Evolutionary conservation across 2,329 filamentous ascomycete species (phyloP).

Genomic region (Ceratocystiopsis sp.): DNA sequence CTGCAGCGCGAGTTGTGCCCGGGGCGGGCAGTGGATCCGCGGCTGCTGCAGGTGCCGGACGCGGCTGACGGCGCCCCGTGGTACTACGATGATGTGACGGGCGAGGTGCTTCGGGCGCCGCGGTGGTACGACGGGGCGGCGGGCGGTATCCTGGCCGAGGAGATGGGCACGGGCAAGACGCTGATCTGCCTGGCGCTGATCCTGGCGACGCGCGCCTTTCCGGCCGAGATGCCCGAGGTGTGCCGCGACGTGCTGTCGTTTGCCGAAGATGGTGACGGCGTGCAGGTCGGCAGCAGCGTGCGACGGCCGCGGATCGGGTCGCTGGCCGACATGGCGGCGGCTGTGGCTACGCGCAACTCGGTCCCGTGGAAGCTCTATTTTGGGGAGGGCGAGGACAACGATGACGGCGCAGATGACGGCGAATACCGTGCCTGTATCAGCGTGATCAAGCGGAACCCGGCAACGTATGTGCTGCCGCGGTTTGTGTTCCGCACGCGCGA

Average conservation of each 20-base stretch:
- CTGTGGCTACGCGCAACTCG: slow-evolving; percentile 45
- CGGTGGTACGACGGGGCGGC: slow-evolving; percentile 54
- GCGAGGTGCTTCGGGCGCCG: slow-evolving; percentile 45
- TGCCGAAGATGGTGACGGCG: not conserved
- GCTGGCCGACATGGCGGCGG: slow-evolving; percentile 57
- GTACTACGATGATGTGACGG: slow-evolving; percentile 53
- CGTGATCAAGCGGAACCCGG: slow-evolving; percentile 39
- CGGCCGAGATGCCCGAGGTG: slow-evolving; percentile 46
- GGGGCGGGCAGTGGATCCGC: slow-evolving; percentile 51
- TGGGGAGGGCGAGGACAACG: slow-evolving; percentile 21
- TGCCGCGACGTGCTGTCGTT: slow-evolving; percentile 22
- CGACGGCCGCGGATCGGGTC: slow-evolving; percentile 35
- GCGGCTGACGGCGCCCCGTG: slow-evolving; percentile 41
- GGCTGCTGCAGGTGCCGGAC: slow-evolving; percentile 42
- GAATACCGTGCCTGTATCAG: slow-evolving; percentile 36
- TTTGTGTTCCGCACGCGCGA: slow-evolving; percentile 18
- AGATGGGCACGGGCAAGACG: slow-evolving; percentile 76
- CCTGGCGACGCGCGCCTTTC: slow-evolving; percentile 54
- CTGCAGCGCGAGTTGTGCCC: slow-evolving; percentile 60
- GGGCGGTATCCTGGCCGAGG: slow-evolving; percentile 66
- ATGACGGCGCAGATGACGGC: slow-evolving; percentile 20
- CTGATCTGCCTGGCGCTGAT: slow-evolving; percentile 66
- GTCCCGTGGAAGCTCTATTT: slow-evolving; percentile 57
- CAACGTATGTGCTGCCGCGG: slow-evolving; percentile 38
- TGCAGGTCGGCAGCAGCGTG: slow-evolving; percentile 16